Conservation (phyloP, 495 filamentous ascomycete genomes). For the Penicillium malachiteum region DNA sequence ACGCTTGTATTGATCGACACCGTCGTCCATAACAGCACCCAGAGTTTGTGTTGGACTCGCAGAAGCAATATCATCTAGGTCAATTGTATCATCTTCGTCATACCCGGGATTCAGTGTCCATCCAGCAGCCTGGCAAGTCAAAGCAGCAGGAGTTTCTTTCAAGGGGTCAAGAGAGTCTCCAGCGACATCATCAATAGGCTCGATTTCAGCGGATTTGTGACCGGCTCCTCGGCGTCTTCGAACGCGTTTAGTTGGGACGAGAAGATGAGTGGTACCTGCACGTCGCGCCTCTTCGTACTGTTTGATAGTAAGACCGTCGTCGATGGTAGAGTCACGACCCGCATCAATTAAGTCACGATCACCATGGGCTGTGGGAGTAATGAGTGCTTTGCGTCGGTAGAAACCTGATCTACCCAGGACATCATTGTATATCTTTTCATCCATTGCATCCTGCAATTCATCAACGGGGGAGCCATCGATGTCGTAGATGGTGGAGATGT, state of each 20-base stretch:
- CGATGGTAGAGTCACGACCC: constrained; percentile 71
- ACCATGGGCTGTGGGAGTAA: constrained; percentile 73
- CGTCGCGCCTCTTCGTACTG: constrained; percentile 62
- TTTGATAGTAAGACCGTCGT: constrained; percentile 69
- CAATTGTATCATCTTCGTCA: constrained; percentile 63
- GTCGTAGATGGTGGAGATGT: constrained; percentile 90
- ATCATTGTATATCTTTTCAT: constrained; percentile 90
- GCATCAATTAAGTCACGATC: constrained; percentile 80
- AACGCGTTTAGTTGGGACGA: constrained; percentile 42
- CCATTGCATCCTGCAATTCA: constrained; percentile 73
- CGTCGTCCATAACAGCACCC: constrained; percentile 85
- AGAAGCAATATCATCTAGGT: constrained; percentile 65
- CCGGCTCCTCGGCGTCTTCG: constrained; percentile 46
- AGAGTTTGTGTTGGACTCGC: constrained; percentile 67
- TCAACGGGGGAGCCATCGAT: constrained; percentile 78
- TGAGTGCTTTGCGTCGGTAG: constrained; percentile 74
- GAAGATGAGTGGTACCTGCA: constrained; percentile 40
- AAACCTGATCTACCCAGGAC: constrained; percentile 85
- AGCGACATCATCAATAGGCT: constrained; percentile 41
- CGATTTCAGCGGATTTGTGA: constrained; percentile 45
- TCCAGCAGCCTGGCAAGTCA: constrained; percentile 73
- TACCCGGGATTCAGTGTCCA: constrained; percentile 72
- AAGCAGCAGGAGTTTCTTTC: constrained; percentile 62
- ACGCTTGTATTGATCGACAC: constrained; percentile 79
- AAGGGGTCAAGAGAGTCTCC: constrained; percentile 56